A percentile compares a stretch with the other conserved stretches of the same genome.
phyloP scores from a whole-genome alignment of 2,329 filamentous ascomycete genomes.

The Talaromyces sp. region DNA sequence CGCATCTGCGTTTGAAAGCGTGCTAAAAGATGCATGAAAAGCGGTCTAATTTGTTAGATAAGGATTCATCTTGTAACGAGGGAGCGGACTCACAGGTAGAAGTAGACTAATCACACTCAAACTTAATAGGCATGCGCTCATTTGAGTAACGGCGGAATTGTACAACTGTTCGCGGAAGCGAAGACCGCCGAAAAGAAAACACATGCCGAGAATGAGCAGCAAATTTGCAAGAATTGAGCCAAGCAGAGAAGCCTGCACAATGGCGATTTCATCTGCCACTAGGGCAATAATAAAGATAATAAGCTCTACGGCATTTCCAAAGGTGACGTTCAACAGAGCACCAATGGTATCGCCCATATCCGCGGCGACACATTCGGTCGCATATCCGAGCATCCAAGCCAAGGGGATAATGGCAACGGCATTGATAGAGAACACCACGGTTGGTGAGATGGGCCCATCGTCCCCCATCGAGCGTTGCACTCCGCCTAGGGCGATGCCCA shows the following conservation, averaged over 20 bases:
- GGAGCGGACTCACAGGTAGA: conserved; percentile 58
- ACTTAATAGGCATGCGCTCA: conserved; percentile 84
- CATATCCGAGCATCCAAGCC: conserved; percentile 62
- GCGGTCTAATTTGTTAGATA: conserved; percentile 57
- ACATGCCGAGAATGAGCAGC: conserved; percentile 81
- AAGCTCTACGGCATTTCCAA: conserved; percentile 68
- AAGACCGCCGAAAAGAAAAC: conserved; percentile 74
- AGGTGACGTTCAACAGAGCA: conserved; percentile 65
- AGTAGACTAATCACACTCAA: conserved; percentile 81
- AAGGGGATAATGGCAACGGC: conserved; percentile 67
- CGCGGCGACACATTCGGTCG: conserved; percentile 66
- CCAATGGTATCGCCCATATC: conserved; percentile 65
- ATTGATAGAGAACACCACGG: conserved; percentile 64
- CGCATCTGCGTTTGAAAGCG: conserved; percentile 55
- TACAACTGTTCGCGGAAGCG: conserved; percentile 84
- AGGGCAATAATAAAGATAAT: conserved; percentile 70
- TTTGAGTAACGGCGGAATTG: conserved; percentile 85
- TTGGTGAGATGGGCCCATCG: conserved; percentile 43
- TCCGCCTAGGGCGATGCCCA: conserved; percentile 27
- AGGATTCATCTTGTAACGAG: neutral
- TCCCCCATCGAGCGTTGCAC: conserved; percentile 19
- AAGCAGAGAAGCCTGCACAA: conserved; percentile 79
- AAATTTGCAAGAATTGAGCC: conserved; percentile 82
- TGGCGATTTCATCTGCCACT: conserved; percentile 71
- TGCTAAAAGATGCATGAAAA: conserved; percentile 75